Evolutionary conservation across 305 asterid genomes (phyloP).

Genomic region (Petunia hybrid): DNA sequence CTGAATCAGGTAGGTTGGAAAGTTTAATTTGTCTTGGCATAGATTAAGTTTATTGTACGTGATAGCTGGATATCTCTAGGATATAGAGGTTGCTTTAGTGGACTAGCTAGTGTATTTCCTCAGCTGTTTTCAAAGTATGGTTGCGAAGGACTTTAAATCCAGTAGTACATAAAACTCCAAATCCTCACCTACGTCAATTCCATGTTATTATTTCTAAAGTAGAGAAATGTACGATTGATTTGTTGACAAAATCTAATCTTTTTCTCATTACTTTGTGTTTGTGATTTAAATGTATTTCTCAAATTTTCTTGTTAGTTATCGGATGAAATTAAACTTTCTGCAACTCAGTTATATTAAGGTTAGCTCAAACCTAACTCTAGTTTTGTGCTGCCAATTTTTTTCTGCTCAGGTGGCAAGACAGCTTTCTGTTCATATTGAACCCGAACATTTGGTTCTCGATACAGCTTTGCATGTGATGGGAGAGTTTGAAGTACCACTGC

Average conservation of each 20-base stretch:
- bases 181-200: background rate
- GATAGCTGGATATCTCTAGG: background rate
- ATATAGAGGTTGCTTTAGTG: too few species aligned
- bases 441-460: slow-evolving; percentile 69
- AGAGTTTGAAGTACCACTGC: slow-evolving; percentile 80
- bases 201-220: too few species aligned
- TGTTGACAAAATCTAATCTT: too few species aligned
- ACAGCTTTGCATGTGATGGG: slow-evolving; percentile 69
- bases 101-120: slow-evolving; percentile 23
- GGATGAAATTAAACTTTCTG: too few species aligned
- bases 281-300: too few species aligned
- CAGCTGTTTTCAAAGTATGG: background rate
- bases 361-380: too few species aligned
- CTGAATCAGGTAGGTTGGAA: background rate
- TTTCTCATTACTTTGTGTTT: too few species aligned
- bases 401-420: slow-evolving; percentile 66
- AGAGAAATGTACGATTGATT: too few species aligned
- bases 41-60: background rate
- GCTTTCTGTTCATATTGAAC: slow-evolving; percentile 67
- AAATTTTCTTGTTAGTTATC: too few species aligned
- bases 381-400: too few species aligned
- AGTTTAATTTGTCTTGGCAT: background rate
- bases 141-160: background rate
- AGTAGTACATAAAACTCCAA: background rate
- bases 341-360: too few species aligned